Evolutionary conservation across 1,139 yeast genomes (phyloP).

Genomic region (Taiozyma onychis): DNA sequence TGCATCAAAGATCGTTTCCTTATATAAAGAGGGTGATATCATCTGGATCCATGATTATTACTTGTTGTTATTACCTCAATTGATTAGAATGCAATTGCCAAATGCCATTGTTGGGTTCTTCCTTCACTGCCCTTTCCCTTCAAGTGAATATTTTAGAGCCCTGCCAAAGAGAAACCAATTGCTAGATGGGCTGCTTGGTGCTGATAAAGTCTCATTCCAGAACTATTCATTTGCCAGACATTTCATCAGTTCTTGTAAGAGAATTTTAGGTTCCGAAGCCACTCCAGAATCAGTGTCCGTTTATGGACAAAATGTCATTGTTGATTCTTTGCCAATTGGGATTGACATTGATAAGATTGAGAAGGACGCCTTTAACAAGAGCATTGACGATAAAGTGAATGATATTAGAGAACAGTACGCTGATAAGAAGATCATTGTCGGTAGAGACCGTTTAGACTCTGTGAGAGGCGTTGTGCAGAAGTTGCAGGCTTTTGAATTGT

Average conservation of each 20-base stretch:
- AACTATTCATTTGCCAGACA: slow-evolving; percentile 83
- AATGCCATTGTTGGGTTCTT: slow-evolving; percentile 79
- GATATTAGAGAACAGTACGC: slow-evolving; percentile 63
- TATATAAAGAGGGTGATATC: slow-evolving; percentile 85
- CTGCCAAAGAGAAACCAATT: slow-evolving; percentile 76
- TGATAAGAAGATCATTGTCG: slow-evolving; percentile 72
- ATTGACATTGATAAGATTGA: slow-evolving; percentile 67
- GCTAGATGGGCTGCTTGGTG: slow-evolving; percentile 86
- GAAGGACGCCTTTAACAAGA: slow-evolving; percentile 43
- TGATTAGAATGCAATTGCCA: slow-evolving; percentile 76
- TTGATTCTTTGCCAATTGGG: slow-evolving; percentile 79
- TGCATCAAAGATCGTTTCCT: slow-evolving; percentile 65
- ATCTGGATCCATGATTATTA: slow-evolving; percentile 96
- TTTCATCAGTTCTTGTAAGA: slow-evolving; percentile 81
- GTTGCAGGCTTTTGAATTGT: slow-evolving; percentile 73
- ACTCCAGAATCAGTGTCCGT: slow-evolving; percentile 58
- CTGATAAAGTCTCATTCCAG: slow-evolving; percentile 83
- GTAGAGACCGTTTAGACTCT: slow-evolving; percentile 74
- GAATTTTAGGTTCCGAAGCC: slow-evolving; percentile 66
- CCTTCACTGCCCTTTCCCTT: slow-evolving; percentile 90
- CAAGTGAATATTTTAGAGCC: slow-evolving; percentile 91
- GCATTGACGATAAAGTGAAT: slow-evolving; percentile 39
- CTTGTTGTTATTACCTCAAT: slow-evolving; percentile 75
- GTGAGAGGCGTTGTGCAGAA: slow-evolving; percentile 84
- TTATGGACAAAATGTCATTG: slow-evolving; percentile 70